Percentiles rank a stretch among this genome's conserved stretches.
These are phyloP conservation scores for Syncephalastrum sp. DNA, from an alignment of 371 early-diverging fungal genomes.

Conservation along the genomic window DNA sequence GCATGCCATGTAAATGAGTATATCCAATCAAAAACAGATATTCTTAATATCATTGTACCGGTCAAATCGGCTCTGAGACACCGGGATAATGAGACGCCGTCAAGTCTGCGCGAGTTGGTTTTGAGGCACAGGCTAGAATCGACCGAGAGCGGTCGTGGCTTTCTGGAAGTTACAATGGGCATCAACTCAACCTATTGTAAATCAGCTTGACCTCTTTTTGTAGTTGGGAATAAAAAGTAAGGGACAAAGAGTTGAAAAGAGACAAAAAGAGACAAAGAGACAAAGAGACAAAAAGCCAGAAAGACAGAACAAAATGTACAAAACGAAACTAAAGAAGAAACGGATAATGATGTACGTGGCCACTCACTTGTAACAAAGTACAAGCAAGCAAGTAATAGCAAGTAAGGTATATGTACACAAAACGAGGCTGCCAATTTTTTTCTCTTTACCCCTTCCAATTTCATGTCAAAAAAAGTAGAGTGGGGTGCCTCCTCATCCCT, in stretches of 20 bases:
- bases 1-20: too few species aligned
- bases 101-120: conserved; percentile 15
- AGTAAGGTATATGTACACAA: too few species aligned
- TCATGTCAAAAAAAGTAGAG: too few species aligned
- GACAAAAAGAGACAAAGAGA: background rate
- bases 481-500: too few species aligned
- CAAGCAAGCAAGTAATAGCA: too few species aligned
- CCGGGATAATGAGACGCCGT: conserved; percentile 5
- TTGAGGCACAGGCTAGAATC: background rate
- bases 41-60: background rate
- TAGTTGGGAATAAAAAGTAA: background rate
- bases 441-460: too few species aligned
- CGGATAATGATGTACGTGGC: too few species aligned
- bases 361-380: too few species aligned
- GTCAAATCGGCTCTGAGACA: conserved; percentile 8
- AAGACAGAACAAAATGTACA: background rate
- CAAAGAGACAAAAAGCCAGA: background rate
- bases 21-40: background rate
- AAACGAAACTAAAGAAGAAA: conserved; percentile 1
- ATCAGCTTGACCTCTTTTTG: background rate
- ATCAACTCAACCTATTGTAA: background rate
- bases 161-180: background rate
- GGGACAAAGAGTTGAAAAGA: background rate
- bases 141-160: background rate
- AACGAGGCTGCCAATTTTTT: too few species aligned